A percentile compares a stretch with the other conserved stretches of the same genome.
These are phyloP conservation scores for Alternaria sp. DNA, from an alignment of 2,329 filamentous ascomycete species.

Conservation along the genomic window DNA sequence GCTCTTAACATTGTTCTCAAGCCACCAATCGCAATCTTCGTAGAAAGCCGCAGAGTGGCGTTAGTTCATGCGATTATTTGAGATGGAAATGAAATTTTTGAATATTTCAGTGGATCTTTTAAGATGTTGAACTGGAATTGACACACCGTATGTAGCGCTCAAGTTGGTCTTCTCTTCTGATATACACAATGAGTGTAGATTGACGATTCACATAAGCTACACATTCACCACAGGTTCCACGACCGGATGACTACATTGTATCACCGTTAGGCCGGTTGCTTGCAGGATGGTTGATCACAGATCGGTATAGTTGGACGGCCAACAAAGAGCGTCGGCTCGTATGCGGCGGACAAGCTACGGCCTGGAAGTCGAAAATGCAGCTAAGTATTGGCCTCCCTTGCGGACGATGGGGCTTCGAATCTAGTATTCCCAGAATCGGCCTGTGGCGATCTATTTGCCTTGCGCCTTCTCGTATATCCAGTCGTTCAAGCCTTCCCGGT, in stretches of 20 bases:
- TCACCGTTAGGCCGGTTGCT: background rate
- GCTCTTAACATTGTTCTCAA: constrained; percentile 49
- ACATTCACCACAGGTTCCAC: background rate
- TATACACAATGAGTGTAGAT: too few species aligned
- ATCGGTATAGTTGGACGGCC: background rate
- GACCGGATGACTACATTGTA: background rate
- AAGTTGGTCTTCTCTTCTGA: background rate
- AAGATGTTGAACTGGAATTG: background rate
- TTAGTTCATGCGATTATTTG: background rate
- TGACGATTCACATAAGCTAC: background rate
- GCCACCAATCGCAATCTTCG: constrained; percentile 8
- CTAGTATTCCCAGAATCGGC: background rate
- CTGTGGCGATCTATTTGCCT: constrained; percentile 31
- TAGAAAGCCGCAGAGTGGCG: background rate
- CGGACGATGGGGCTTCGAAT: background rate
- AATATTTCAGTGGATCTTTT: background rate
- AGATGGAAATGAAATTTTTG: background rate
- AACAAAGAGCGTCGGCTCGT: constrained; percentile 15
- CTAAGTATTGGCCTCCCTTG: constrained; percentile 3
- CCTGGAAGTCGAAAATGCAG: constrained; percentile 15
- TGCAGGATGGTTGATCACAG: constrained; percentile 7
- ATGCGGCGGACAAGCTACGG: constrained; percentile 12
- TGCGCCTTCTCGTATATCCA: constrained; percentile 93
- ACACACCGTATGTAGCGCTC: background rate
- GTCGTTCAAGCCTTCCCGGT: constrained; percentile 89